Base-by-base conservation (phyloP, 169 alveolate species). In the Plasmodium blacklocki region DNA sequence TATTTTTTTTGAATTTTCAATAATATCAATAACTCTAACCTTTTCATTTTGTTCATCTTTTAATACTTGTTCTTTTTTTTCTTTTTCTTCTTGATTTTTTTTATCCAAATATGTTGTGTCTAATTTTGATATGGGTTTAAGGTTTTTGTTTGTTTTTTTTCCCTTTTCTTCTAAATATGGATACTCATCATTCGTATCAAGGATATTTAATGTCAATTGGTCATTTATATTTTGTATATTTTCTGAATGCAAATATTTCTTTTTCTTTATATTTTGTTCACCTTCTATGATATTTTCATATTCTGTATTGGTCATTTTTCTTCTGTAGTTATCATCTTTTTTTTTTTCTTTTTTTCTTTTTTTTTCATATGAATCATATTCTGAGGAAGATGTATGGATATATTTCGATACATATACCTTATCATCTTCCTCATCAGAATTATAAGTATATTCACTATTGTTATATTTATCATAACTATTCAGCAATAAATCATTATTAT, bases 151-250 rank as follows among this genome's bases (percentile, higher is more conserved):
- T 39, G 47, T 39, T 39, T 39, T 39, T 39, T 39, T 5, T 39
- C 11, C 47, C 9, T 39, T 39, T 39, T 39, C 47, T 39, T 39
- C 47, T 29, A 23, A 74, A 43, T 56, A 15, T 3, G 68, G 64
- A 39, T 56, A 87, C 5, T 87, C 94, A 11, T 86, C 93, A 49
- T 72, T 91, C 9, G 72, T 56, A 45, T 21, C 78, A 72, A 85
- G 64, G 12, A 64, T 62, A 18, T 73, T 50, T 50, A 32, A 52
- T 52, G 76, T 45, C 14, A 3, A 23, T 14, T 6, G 59, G 49
- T 67, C 63, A 29, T 56, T 60, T 19, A 74, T 52, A 3, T 50
- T 60, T 1, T 18, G 60, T 23, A 19, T 15, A 21, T n/a, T 9
- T 23, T 60, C 74, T 26, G 60, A 18, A 21, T 43, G 74, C 4